A percentile compares a stretch with the other conserved stretches of the same genome.
These are phyloP conservation scores for Mucor irregularis DNA, from an alignment of 371 early-diverging fungal species.

Conservation along the genomic window DNA sequence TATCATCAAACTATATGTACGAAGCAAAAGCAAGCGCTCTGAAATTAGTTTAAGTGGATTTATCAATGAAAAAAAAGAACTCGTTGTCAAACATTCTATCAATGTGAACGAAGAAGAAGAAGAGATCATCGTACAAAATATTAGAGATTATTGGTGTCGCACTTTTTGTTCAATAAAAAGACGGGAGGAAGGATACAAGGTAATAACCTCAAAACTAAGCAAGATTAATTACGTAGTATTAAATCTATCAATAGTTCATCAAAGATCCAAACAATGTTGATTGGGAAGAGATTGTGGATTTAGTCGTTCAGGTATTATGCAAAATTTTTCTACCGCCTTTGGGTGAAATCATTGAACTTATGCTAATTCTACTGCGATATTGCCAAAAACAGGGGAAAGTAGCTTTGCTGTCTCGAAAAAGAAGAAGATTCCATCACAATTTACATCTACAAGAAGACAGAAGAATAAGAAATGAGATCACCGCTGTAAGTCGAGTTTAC, in stretches of 20 bases:
- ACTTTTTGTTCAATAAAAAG: background rate
- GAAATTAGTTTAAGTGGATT: too few species aligned
- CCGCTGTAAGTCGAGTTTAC: conserved; percentile 3
- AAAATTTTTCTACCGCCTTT: background rate
- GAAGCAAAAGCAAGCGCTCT: too few species aligned
- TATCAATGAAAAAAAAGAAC: background rate
- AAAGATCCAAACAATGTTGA: background rate
- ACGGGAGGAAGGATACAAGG: background rate
- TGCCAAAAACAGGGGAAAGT: conserved; percentile 3
- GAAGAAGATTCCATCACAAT: background rate
- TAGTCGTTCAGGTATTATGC: background rate
- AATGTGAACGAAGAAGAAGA: background rate
- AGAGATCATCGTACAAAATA: background rate
- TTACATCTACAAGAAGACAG: conserved; percentile 6
- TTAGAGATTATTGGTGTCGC: background rate
- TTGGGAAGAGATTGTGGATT: background rate
- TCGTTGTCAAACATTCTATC: background rate
- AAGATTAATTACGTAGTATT: too few species aligned
- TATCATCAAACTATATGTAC: too few species aligned
- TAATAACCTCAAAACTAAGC: background rate
- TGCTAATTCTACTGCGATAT: background rate
- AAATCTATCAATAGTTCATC: conserved; percentile 2
- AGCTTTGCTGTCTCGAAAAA: background rate
- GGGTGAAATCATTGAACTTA: too few species aligned
- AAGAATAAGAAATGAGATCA: conserved; percentile 1